Evolutionary conservation across 1,284 basidiomycete species (phyloP).

Genomic region (Ustilago hordei): DNA sequence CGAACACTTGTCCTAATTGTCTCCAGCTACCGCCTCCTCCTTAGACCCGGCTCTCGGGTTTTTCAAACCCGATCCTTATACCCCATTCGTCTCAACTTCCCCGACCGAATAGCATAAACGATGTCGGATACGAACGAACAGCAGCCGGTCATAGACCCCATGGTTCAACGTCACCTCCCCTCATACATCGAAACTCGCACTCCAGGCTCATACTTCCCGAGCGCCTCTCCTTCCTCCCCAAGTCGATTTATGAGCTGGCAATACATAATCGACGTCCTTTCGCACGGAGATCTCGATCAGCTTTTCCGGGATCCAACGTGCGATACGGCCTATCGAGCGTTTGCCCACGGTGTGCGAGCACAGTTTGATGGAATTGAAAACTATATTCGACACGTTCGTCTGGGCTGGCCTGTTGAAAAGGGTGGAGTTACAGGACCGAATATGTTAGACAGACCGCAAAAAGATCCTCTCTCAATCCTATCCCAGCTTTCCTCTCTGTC

Average conservation of each 20-base stretch:
- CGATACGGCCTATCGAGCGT: slow-evolving; percentile 54
- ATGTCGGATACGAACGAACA: too few species aligned
- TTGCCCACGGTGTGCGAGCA: slow-evolving; percentile 28
- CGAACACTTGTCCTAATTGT: not conserved
- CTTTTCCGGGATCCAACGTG: slow-evolving; percentile 50
- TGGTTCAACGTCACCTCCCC: slow-evolving; percentile 25
- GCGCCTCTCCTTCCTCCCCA: slow-evolving; percentile 10
- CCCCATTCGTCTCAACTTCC: too few species aligned
- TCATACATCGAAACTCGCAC: slow-evolving; percentile 27
- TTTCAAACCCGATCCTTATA: too few species aligned
- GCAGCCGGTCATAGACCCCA: slow-evolving; percentile 7
- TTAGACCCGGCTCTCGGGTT: too few species aligned
- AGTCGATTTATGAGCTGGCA: slow-evolving; percentile 40
- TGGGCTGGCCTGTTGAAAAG: slow-evolving; percentile 47
- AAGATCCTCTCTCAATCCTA: slow-evolving; percentile 18
- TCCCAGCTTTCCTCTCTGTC: not conserved
- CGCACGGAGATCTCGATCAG: slow-evolving; percentile 55
- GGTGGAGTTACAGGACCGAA: slow-evolving; percentile 14
- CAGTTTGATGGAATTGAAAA: slow-evolving; percentile 51
- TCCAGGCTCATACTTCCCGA: slow-evolving; percentile 32
- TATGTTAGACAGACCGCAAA: slow-evolving; percentile 37
- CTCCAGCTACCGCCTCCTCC: not conserved
- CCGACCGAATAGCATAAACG: too few species aligned
- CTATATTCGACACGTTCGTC: slow-evolving; percentile 52
- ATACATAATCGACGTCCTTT: slow-evolving; percentile 29